Base-by-base conservation (phyloP, 768 basidiomycete species). In the Pleurotus djamor region DNA sequence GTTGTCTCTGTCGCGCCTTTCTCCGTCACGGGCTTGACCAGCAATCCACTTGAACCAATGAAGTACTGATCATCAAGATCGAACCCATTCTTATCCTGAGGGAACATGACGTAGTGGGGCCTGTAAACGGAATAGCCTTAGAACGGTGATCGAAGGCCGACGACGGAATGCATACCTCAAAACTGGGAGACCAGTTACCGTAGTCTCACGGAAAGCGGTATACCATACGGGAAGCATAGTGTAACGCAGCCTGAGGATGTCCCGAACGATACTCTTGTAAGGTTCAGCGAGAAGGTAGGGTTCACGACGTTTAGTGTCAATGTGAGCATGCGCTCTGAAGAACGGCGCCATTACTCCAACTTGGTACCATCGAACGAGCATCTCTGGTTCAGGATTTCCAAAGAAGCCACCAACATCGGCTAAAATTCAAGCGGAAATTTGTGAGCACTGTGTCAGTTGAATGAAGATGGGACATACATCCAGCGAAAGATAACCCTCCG, bases 371-470 rank as follows among this genome's bases (percentile, higher is more conserved):
- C 97, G 82, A 7, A 95, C 88, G 36, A 99, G 85, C 87, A 98
- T 94, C 68, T 98, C 97, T 0, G 90, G 82, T 48, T 89, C 86
- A 0, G 97, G 96, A 72, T 98, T 96, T 14, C 96, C 96, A 68
- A 98, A 98, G 87, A 98, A 99, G 13, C 97, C 97, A 16, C 97
- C 96, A 55, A 98, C 95, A 67, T 99, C 97, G 61, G 97, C 96
- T 98, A 32, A 28, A 28, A 41, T 41, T 41, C 38, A 41, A 41
- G 54, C 43, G 37, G 3, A 28, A 49, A 58, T 28, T 52, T 52
- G 14, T 14, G 48, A 52, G 60, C 14, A 61, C 50, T 48, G 16
- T 59, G 21, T 61, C 48, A 41, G 38, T 33, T 10, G 33, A 34
- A 41, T 48, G 4, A 43, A 16, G n/a, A 37, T 59, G 12, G 49